A percentile compares a stretch with the other conserved stretches of the same genome.
phyloP scores from a whole-genome alignment of 345 rosid genomes.

The Bruguiera gymnorhiza region DNA sequence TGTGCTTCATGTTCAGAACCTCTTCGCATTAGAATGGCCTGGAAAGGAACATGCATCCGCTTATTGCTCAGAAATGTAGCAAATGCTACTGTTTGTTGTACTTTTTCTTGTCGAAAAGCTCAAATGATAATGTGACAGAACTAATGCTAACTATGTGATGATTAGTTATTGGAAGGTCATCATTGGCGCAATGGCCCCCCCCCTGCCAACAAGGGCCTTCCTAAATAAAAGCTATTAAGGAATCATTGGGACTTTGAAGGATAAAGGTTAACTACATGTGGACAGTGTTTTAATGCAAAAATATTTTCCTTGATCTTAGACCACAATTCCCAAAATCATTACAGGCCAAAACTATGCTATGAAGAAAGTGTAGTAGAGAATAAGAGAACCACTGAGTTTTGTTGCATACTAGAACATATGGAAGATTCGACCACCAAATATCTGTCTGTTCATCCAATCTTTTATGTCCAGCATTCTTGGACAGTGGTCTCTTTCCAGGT shows the following conservation, averaged over 20 bases:
- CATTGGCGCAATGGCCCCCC: no score
- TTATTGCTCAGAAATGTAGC: background rate
- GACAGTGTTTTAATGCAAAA: no score
- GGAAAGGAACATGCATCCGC: conserved; percentile 12
- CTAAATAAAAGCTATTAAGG: no score
- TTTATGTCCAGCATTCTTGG: conserved; percentile 24
- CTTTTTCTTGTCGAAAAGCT: no score
- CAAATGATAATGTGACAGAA: no score
- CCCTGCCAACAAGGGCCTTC: no score
- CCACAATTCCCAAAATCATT: background rate
- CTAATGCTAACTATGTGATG: no score
- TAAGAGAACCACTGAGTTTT: background rate
- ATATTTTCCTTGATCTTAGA: no score
- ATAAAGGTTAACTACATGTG: background rate
- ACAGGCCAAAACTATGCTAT: background rate
- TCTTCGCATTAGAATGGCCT: conserved; percentile 71
- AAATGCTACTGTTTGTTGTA: no score
- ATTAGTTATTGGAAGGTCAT: no score
- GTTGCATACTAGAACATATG: conserved; percentile 58
- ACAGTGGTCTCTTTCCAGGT: conserved; percentile 17
- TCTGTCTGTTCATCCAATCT: conserved; percentile 26
- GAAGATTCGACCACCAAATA: conserved; percentile 79
- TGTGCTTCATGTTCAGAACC: conserved; percentile 42
- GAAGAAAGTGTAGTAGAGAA: background rate
- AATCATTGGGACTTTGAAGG: background rate